These are phyloP conservation scores for Nothophytophthora sp. DNA, from an alignment of 352 stramenopile genomes.

Conservation along the genomic window DNA sequence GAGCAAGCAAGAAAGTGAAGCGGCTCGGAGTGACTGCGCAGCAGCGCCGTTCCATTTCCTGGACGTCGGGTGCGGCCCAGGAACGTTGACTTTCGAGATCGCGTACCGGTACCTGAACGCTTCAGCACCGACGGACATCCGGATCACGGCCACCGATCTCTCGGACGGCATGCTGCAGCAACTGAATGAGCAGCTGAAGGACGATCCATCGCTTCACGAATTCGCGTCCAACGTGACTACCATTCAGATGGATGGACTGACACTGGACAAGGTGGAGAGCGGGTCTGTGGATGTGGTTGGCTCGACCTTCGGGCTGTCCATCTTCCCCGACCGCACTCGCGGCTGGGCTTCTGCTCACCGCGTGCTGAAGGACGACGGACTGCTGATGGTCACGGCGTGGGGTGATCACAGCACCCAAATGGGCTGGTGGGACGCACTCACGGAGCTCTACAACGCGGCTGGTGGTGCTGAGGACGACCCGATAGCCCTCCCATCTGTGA, in stretches of 20 bases:
- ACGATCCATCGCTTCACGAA: slow-evolving; percentile 7
- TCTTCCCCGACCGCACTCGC: slow-evolving; percentile 38
- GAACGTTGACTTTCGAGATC: slow-evolving; percentile 38
- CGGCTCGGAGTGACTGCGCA: no score
- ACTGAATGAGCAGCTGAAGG: slow-evolving; percentile 23
- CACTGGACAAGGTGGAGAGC: slow-evolving; percentile 29
- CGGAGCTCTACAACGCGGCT: slow-evolving; percentile 27
- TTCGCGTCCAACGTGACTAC: slow-evolving; percentile 32
- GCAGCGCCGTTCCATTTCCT: slow-evolving; percentile 27
- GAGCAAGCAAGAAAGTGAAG: no score
- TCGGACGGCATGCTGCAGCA: slow-evolving; percentile 41
- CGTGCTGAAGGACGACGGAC: slow-evolving; percentile 39
- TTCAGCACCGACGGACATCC: slow-evolving; percentile 6
- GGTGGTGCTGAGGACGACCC: slow-evolving; percentile 10
- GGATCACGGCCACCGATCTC: slow-evolving; percentile 44
- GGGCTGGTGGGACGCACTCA: slow-evolving; percentile 32
- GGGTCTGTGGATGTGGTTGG: slow-evolving; percentile 37
- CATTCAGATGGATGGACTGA: slow-evolving; percentile 39
- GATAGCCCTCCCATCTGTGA: slow-evolving; percentile 7
- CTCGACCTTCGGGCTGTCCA: slow-evolving; percentile 46
- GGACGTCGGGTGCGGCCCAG: slow-evolving; percentile 36
- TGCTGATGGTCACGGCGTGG: slow-evolving; percentile 46
- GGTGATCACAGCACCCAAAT: slow-evolving; percentile 39
- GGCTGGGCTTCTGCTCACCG: slow-evolving; percentile 32
- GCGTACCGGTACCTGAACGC: slow-evolving; percentile 24